These are phyloP conservation scores for Aspergillus saccharolyticus DNA, from an alignment of 495 filamentous ascomycete species.

Conservation along the genomic window DNA sequence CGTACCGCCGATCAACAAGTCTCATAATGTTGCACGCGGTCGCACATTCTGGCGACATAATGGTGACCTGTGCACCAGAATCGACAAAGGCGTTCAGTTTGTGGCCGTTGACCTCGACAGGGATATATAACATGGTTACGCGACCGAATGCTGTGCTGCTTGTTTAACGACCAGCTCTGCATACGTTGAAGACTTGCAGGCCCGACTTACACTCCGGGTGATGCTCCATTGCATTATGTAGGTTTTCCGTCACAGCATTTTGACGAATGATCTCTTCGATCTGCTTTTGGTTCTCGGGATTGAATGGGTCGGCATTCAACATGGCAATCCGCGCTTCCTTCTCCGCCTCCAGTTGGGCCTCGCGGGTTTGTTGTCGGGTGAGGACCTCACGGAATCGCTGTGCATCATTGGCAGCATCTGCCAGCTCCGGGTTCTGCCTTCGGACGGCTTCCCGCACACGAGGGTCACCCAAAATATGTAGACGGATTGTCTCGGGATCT, in stretches of 20 bases:
- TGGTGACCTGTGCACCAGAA: slow-evolving; percentile 94
- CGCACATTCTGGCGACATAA: slow-evolving; percentile 94
- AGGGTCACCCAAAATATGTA: slow-evolving; percentile 78
- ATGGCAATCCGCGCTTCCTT: slow-evolving; percentile 73
- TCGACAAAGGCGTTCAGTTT: slow-evolving; percentile 96
- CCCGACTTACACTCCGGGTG: slow-evolving; percentile 78
- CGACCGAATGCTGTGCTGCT: slow-evolving; percentile 71
- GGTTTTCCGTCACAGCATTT: slow-evolving; percentile 86
- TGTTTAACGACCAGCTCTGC: slow-evolving; percentile 15
- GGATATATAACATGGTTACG: slow-evolving; percentile 94
- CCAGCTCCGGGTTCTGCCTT: slow-evolving; percentile 67
- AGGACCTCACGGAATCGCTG: slow-evolving; percentile 68
- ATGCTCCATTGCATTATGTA: slow-evolving; percentile 93
- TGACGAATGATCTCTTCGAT: slow-evolving; percentile 97
- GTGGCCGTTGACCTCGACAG: slow-evolving; percentile 88
- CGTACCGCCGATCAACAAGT: slow-evolving; percentile 86
- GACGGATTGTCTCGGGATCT: slow-evolving; percentile 78
- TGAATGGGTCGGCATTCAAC: slow-evolving; percentile 89
- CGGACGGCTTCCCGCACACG: slow-evolving; percentile 61
- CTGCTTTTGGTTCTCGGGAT: slow-evolving; percentile 80
- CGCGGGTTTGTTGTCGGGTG: slow-evolving; percentile 57
- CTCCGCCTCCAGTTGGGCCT: slow-evolving; percentile 63
- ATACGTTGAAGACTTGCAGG: neutral
- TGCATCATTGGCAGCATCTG: slow-evolving; percentile 70
- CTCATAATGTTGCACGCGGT: slow-evolving; percentile 94